Percentiles rank a stretch among this genome's conserved stretches.
Evolutionary conservation across 2,329 filamentous ascomycete genomes (phyloP).

Genomic region (Aspergillus pseudotamarii): DNA sequence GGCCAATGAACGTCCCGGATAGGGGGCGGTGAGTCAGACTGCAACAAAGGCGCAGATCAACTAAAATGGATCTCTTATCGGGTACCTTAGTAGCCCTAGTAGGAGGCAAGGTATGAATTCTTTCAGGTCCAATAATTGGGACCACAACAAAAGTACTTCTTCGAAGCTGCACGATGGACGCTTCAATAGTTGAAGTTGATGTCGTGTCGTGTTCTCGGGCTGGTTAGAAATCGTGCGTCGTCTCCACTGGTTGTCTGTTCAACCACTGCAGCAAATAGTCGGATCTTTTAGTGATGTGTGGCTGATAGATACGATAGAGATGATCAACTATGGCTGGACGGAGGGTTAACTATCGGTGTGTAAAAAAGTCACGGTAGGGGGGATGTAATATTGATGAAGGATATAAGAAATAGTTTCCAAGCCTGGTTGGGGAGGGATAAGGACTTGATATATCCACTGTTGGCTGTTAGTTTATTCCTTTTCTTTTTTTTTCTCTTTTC

Average conservation of each 20-base stretch:
- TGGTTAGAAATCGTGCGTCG: neutral
- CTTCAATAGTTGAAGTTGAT: neutral
- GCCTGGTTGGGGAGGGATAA: conserved; percentile 2
- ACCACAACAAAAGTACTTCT: neutral
- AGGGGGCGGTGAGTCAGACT: conserved; percentile 31
- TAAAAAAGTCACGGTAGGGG: neutral
- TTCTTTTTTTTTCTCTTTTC: conserved; percentile 6
- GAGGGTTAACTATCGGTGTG: conserved; percentile 9
- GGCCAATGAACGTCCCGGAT: conserved; percentile 29
- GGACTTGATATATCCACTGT: conserved; percentile 28
- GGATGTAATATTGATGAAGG: neutral
- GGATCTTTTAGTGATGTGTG: neutral
- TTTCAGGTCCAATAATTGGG: neutral
- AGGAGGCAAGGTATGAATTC: neutral
- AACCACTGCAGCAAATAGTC: conserved; percentile 3
- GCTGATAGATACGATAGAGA: neutral
- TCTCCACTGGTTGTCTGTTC: conserved; percentile 13
- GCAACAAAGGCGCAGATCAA: neutral
- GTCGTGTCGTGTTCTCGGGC: neutral
- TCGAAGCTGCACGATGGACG: neutral
- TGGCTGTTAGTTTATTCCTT: conserved; percentile 2
- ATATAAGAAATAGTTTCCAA: neutral
- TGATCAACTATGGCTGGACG: neutral
- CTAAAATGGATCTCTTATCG: conserved; percentile 4
- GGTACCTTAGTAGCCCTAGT: conserved; percentile 1